Base-by-base conservation (phyloP, 106 monocot species). In the Acorus calamus region DNA sequence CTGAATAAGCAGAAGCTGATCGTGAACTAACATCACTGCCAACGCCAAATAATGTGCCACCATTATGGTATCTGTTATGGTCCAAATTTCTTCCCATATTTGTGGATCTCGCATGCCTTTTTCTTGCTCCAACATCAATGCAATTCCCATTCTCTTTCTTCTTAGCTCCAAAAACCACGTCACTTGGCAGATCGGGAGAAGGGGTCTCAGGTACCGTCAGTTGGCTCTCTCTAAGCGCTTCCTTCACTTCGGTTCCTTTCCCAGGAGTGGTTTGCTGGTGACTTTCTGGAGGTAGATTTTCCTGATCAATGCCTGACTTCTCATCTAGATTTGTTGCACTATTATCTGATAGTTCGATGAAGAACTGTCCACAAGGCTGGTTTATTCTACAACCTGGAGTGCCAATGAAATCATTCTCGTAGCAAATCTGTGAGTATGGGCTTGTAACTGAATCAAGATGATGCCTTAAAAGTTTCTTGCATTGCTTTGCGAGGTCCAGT, bases 151-250 rank as follows among this genome's bases (percentile, higher is more conserved):
- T 79, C 9, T 92, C 92, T 71, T 88, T 88, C 78, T 92, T 94
- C 49, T 73, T 80, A 8, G 54, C 53, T 9, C 77, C 84, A 64
- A 70, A 70, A 47, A 59, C 7, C 11, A 49, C 64, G 66, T 99
- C 92, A 68, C 55, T 62, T 44, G 88, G 85, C 56, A 70, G 72
- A 79, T 99, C 98, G 49, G 98, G 98, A 2, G 98, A 99, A 61
- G 98, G 98, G 5, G 98, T 99, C 74, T 99, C 92, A 2, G 98
- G 98, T 52, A 99, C 79, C 46, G 98, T 99, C 79, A 99, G 56
- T 61, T 88, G 92, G 60, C 85, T 92, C 66, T 99, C 98, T 52
- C 70, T 80, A 42, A 81, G 84, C 13, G 54, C 77, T 55, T 91
- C 87, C 57, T 53, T 87, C 2, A 52, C 44, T 61, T 96, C 89